Evolutionary conservation across 495 filamentous ascomycete species (phyloP).

Genomic region (Paragyromitra xinjiangensis): DNA sequence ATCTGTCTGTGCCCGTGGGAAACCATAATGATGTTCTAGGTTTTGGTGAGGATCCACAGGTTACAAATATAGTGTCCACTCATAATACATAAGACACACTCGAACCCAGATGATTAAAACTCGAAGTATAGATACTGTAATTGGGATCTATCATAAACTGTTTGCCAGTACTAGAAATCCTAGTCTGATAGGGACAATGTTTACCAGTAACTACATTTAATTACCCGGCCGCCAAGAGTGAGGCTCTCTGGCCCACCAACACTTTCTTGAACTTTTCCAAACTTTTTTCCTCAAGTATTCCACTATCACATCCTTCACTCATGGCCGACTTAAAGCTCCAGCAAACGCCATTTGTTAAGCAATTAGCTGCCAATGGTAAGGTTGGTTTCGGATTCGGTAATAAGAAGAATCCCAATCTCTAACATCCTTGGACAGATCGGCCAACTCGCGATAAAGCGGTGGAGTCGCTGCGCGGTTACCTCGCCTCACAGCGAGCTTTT

Average conservation of each 20-base stretch:
- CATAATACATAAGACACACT: too few species aligned
- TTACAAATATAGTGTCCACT: too few species aligned
- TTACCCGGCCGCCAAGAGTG: conserved; percentile 46
- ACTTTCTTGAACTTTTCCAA: conserved; percentile 16
- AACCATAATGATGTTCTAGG: too few species aligned
- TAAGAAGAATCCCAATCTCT: conserved; percentile 6
- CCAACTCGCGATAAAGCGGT: conserved; percentile 83
- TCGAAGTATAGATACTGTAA: neutral
- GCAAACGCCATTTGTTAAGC: conserved; percentile 71
- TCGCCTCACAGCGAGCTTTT: conserved; percentile 72
- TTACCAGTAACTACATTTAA: neutral
- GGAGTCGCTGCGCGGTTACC: conserved; percentile 78
- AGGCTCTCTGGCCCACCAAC: conserved; percentile 29
- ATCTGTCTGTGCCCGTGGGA: too few species aligned
- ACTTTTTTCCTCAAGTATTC: conserved; percentile 19
- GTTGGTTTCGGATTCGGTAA: neutral
- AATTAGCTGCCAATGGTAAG: conserved; percentile 79
- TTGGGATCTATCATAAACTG: neutral
- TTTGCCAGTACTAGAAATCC: neutral
- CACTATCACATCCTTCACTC: conserved; percentile 18
- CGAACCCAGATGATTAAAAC: too few species aligned
- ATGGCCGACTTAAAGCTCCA: conserved; percentile 50
- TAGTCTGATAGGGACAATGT: neutral
- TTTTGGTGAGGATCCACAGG: too few species aligned
- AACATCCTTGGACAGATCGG: conserved; percentile 68